phyloP scores from a whole-genome alignment of 176 grass and related monocot species.

The Tillandsia leiboldiana region DNA sequence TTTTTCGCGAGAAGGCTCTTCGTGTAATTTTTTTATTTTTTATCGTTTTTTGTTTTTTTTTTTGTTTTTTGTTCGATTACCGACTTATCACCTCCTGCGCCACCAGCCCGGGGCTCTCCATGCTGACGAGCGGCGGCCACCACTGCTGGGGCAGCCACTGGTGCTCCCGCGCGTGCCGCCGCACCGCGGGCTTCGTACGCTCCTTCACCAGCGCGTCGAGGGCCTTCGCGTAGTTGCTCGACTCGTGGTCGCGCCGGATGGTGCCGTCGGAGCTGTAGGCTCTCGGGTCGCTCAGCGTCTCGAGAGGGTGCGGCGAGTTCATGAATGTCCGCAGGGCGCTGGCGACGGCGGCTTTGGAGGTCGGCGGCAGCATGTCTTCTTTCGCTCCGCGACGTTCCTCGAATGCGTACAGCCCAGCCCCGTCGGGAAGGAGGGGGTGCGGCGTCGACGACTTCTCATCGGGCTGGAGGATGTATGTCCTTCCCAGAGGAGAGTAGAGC shows the following conservation, averaged over 20 bases:
- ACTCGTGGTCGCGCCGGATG: conserved; percentile 94
- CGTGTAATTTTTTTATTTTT: too few relatives aligned
- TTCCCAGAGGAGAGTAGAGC: conserved; percentile 78
- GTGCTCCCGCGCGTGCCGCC: conserved; percentile 12
- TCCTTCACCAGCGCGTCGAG: conserved; percentile 39
- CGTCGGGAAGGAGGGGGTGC: conserved; percentile 74
- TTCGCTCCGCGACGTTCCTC: conserved; percentile 5
- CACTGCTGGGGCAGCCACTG: conserved; percentile 44
- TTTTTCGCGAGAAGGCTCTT: too few relatives aligned
- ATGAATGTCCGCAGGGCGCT: conserved; percentile 73
- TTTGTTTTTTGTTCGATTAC: too few relatives aligned
- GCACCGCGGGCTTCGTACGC: conserved; percentile 32
- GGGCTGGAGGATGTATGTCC: conserved; percentile 85
- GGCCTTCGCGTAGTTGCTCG: conserved; percentile 72
- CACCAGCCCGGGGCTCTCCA: not conserved
- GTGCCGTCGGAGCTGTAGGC: conserved; percentile 81
- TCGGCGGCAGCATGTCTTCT: not conserved
- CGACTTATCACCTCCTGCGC: too few relatives aligned
- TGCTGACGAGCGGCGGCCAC: conserved; percentile 52
- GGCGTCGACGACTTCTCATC: conserved; percentile 45
- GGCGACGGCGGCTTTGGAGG: conserved; percentile 32
- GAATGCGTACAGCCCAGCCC: conserved; percentile 62
- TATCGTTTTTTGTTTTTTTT: too few relatives aligned
- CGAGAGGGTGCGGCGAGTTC: conserved; percentile 92
- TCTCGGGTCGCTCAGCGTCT: conserved; percentile 79